Conservation (phyloP, 106 monocot genomes). For the Hemerocallis citrina region DNA sequence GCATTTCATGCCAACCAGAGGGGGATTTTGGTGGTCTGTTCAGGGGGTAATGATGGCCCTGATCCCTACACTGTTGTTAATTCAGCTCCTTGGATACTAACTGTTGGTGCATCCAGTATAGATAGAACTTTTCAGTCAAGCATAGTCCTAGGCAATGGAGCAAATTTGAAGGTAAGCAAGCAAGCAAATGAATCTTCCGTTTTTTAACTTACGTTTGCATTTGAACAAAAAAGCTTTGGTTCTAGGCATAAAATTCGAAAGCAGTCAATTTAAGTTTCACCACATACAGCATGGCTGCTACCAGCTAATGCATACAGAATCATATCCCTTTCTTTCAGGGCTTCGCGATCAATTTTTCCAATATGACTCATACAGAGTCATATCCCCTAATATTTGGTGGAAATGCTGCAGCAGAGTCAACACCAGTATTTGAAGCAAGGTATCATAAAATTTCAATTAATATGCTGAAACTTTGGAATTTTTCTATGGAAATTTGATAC, state of each 20-base stretch:
- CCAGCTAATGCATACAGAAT: background rate
- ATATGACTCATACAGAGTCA: slow-evolving; percentile 40
- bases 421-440: slow-evolving; percentile 88
- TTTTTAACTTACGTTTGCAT: too few relatives aligned
- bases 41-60: slow-evolving; percentile 95
- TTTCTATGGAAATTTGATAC: too few relatives aligned
- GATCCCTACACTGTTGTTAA: slow-evolving; percentile 89
- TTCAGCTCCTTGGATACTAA: slow-evolving; percentile 88
- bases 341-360: slow-evolving; percentile 78
- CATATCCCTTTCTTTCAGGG: slow-evolving; percentile 36
- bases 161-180: slow-evolving; percentile 47
- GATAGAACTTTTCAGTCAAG: slow-evolving; percentile 69
- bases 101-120: slow-evolving; percentile 87
- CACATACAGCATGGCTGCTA: too few relatives aligned
- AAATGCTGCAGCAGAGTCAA: slow-evolving; percentile 56
- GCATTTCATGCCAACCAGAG: slow-evolving; percentile 84
- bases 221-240: too few relatives aligned
- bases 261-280: too few relatives aligned
- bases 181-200: background rate
- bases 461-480: too few relatives aligned
- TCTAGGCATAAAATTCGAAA: too few relatives aligned
- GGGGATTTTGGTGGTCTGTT: slow-evolving; percentile 77
- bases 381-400: slow-evolving; percentile 69
- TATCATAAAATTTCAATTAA: slow-evolving; percentile 9
- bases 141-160: slow-evolving; percentile 69